phyloP scores from a whole-genome alignment of 2,329 filamentous ascomycete genomes.

The Diaporthe citri region DNA sequence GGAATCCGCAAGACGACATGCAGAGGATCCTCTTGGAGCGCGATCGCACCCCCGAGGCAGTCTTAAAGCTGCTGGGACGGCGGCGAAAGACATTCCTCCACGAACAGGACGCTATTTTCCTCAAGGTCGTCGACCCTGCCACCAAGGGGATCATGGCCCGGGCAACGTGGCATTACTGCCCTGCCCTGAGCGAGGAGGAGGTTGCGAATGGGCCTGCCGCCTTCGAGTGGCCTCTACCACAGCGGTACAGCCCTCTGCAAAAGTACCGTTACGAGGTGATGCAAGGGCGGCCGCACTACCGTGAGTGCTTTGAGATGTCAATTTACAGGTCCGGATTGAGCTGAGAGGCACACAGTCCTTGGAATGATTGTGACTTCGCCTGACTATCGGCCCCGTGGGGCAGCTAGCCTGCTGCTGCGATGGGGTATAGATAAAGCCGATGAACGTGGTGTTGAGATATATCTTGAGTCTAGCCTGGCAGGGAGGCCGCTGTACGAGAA shows the following conservation, averaged over 20 bases:
- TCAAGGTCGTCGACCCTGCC: slow-evolving; percentile 10
- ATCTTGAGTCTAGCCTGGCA: background rate
- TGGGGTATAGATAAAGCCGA: background rate
- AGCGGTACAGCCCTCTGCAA: background rate
- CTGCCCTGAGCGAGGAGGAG: slow-evolving; percentile 1
- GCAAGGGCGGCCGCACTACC: slow-evolving; percentile 7
- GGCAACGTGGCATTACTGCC: background rate
- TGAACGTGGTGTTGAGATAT: slow-evolving; percentile 14
- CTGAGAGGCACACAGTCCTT: slow-evolving; percentile 7
- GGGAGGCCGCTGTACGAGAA: slow-evolving; percentile 9
- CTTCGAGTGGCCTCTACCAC: slow-evolving; percentile 9
- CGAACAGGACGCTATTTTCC: background rate
- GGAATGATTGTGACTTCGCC: slow-evolving; percentile 14
- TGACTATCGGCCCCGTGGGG: slow-evolving; percentile 6
- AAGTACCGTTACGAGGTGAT: background rate
- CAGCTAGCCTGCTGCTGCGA: background rate
- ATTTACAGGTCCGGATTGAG: background rate
- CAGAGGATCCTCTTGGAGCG: slow-evolving; percentile 13
- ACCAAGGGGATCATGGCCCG: slow-evolving; percentile 9
- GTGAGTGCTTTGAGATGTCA: background rate
- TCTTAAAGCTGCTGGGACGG: background rate
- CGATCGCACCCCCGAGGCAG: slow-evolving; percentile 3
- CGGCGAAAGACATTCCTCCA: background rate
- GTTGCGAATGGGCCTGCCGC: background rate
- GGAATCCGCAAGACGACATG: slow-evolving; percentile 12